phyloP scores from a whole-genome alignment of 352 stramenopile species.

The Phytopythium cucurbitacearum region DNA sequence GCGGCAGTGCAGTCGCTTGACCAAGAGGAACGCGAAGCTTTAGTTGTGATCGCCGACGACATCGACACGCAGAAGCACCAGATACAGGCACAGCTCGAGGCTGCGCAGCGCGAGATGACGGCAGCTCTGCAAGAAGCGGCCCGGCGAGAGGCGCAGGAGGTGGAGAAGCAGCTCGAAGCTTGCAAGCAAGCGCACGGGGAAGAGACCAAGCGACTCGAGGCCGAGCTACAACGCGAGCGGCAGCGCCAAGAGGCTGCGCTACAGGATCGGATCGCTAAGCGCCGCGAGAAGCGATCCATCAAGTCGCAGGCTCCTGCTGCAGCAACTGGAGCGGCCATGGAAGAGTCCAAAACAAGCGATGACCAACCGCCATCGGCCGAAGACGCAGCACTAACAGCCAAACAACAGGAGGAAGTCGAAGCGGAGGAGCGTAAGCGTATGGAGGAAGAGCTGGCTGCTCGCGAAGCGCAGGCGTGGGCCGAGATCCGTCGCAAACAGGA shows the following conservation, averaged over 20 bases:
- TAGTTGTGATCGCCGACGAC: slow-evolving; percentile 15
- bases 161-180: slow-evolving; percentile 17
- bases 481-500: slow-evolving; percentile 34
- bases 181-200: slow-evolving; percentile 26
- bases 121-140: slow-evolving; percentile 13
- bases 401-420: slow-evolving; percentile 12
- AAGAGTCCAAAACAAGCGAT: slow-evolving; percentile 6
- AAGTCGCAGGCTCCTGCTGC: too few relatives aligned
- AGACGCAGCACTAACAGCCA: slow-evolving; percentile 6
- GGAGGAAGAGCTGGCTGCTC: slow-evolving; percentile 25
- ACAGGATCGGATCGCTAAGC: slow-evolving; percentile 47
- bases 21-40: slow-evolving; percentile 14
- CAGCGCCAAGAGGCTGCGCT: slow-evolving; percentile 48
- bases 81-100: slow-evolving; percentile 9
- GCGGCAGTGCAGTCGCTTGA: slow-evolving; percentile 1
- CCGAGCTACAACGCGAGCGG: slow-evolving; percentile 24
- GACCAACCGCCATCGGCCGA: slow-evolving; percentile 4
- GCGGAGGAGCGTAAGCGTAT: slow-evolving; percentile 28
- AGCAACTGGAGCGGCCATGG: slow-evolving; percentile 1
- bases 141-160: slow-evolving; percentile 20
- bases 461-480: slow-evolving; percentile 29
- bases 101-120: slow-evolving; percentile 4
- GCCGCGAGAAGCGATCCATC: slow-evolving; percentile 29
- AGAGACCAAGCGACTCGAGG: slow-evolving; percentile 21
- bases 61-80: slow-evolving; percentile 15